A percentile compares a stretch with the other conserved stretches of the same genome.
Conservation (phyloP, 257 asterid species). For the Cinchona pubescens region DNA sequence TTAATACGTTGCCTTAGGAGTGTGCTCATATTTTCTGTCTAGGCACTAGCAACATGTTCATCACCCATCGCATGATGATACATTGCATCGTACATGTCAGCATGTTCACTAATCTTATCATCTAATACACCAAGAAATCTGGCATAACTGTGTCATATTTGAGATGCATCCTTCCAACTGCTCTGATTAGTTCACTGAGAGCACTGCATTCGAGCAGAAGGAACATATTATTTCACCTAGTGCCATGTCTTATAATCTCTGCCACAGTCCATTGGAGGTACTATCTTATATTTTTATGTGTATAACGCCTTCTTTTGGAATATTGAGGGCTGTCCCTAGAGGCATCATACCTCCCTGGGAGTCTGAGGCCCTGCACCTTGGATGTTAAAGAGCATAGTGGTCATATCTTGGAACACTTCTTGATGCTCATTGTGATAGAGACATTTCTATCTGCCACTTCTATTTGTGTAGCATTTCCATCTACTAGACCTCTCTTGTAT, state of each 20-base stretch:
- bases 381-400: not conserved
- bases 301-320: not conserved
- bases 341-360: not conserved
- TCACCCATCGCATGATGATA: not conserved
- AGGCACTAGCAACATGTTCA: not conserved
- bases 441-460: not conserved
- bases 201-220: not conserved
- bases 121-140: not conserved
- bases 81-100: not conserved
- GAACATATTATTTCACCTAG: not conserved
- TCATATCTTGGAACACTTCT: not conserved
- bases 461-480: too few relatives aligned
- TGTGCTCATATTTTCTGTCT: not conserved
- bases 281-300: not conserved
- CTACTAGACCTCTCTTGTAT: not conserved
- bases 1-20: not conserved
- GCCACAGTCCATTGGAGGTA: not conserved
- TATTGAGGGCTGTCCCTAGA: not conserved
- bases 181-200: not conserved
- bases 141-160: not conserved
- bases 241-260: not conserved
- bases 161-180: not conserved
- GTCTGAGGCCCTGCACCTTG: not conserved
- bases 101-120: not conserved
- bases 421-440: not conserved